Evolutionary conservation across 345 rosid species (phyloP).

Genomic region (Eucalyptus shirleyi): DNA sequence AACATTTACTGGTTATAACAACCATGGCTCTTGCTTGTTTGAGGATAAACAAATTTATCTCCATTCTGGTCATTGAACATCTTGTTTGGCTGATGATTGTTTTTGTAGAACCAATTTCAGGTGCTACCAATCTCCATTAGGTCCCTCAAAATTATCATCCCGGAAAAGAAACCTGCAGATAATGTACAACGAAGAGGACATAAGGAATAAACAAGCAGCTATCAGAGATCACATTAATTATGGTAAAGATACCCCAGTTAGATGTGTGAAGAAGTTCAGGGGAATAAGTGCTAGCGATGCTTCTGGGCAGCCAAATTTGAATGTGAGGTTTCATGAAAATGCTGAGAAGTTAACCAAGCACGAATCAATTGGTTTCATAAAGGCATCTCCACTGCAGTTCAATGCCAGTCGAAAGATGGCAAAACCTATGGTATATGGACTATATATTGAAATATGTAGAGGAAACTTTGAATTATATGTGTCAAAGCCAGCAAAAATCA

Average conservation of each 20-base stretch:
- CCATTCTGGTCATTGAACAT: conserved; percentile 2
- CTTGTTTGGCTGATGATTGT: not conserved
- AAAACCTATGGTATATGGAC: conserved; percentile 35
- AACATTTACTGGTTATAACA: not conserved
- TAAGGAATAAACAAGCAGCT: not conserved
- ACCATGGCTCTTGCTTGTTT: not conserved
- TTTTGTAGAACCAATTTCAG: not conserved
- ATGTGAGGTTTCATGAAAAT: not conserved
- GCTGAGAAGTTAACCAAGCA: not conserved
- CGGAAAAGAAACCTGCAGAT: conserved; percentile 12
- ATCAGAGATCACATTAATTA: not conserved
- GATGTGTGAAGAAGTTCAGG: conserved; percentile 10
- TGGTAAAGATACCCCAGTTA: not conserved
- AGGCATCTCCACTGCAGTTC: not conserved
- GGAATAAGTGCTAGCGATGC: not conserved
- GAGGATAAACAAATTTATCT: not conserved
- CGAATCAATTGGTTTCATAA: not conserved
- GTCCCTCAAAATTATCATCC: conserved; percentile 2
- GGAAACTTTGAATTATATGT: conserved; percentile 3
- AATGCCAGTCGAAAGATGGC: not conserved
- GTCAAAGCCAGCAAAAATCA: conserved; percentile 13
- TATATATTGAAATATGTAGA: conserved; percentile 22
- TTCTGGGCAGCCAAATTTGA: not conserved
- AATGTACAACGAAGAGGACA: not conserved
- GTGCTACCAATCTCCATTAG: not conserved